phyloP scores from a whole-genome alignment of 257 asterid species.

The Sherardia arvensis region DNA sequence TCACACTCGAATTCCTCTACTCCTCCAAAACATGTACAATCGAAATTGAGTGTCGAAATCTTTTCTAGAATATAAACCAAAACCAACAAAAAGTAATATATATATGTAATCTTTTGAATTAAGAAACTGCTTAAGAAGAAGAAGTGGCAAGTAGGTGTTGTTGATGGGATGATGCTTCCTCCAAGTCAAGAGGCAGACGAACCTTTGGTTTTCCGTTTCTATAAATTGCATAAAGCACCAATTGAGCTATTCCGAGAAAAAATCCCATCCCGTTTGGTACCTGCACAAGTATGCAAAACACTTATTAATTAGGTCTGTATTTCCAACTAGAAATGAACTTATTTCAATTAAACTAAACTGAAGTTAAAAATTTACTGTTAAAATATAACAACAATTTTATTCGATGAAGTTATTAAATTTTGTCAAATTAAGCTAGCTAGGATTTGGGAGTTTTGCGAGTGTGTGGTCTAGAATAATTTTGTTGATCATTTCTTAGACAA shows the following conservation, averaged over 20 bases:
- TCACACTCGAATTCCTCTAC: not conserved
- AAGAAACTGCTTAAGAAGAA: not conserved
- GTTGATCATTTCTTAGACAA: too few relatives aligned
- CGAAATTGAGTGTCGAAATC: not conserved
- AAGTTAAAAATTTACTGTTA: too few relatives aligned
- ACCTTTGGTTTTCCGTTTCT: conserved; percentile 14
- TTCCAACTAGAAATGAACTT: too few relatives aligned
- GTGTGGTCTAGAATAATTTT: too few relatives aligned
- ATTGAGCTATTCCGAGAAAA: conserved; percentile 42
- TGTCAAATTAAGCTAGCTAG: too few relatives aligned
- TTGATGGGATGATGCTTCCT: conserved; percentile 19
- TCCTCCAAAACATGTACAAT: not conserved
- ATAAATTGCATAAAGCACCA: conserved; percentile 46
- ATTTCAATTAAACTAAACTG: too few relatives aligned
- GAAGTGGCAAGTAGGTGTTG: conserved; percentile 27
- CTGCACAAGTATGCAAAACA: conserved; percentile 14
- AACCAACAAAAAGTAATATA: not conserved
- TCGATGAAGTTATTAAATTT: too few relatives aligned
- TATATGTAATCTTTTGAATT: not conserved
- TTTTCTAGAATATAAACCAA: not conserved
- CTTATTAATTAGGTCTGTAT: too few relatives aligned
- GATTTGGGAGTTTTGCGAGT: too few relatives aligned
- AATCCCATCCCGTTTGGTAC: conserved; percentile 59
- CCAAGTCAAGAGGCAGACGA: conserved; percentile 17
- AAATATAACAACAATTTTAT: too few relatives aligned